Conservation (phyloP, 2,329 filamentous ascomycete genomes). For the Nothophoma quercina region DNA sequence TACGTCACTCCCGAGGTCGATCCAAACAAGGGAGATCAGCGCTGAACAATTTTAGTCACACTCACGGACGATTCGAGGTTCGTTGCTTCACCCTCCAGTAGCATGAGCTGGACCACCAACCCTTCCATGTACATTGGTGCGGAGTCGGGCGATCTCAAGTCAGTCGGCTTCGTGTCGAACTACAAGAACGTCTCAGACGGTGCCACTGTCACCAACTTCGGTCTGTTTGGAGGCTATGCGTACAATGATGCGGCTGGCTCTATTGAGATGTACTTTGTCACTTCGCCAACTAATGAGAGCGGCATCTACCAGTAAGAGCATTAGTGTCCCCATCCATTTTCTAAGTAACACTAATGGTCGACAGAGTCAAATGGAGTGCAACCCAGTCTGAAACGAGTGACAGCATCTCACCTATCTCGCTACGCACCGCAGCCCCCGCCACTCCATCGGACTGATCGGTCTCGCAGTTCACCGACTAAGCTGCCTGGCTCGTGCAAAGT, state of each 20-base stretch:
- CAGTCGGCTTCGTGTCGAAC: background rate
- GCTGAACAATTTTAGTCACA: constrained; percentile 23
- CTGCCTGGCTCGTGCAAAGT: no score
- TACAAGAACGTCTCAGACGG: background rate
- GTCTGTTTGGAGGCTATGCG: background rate
- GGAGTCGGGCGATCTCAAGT: constrained; percentile 2
- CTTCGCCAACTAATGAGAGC: background rate
- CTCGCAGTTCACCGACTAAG: no score
- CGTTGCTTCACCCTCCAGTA: constrained; percentile 25
- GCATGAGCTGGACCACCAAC: constrained; percentile 21
- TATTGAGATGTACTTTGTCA: background rate
- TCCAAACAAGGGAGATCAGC: background rate
- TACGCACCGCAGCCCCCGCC: background rate
- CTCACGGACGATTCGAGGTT: constrained; percentile 21
- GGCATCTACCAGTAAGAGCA: background rate
- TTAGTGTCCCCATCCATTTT: no score
- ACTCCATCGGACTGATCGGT: no score
- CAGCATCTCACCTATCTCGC: background rate
- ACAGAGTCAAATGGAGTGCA: background rate
- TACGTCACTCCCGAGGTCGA: constrained; percentile 24
- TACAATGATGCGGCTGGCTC: background rate
- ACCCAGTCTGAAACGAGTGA: background rate
- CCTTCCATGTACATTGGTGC: constrained; percentile 31
- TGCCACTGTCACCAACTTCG: background rate
- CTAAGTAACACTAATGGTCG: background rate